Conservation (phyloP, 1,284 basidiomycete species). For the Moesziomyces sp. region DNA sequence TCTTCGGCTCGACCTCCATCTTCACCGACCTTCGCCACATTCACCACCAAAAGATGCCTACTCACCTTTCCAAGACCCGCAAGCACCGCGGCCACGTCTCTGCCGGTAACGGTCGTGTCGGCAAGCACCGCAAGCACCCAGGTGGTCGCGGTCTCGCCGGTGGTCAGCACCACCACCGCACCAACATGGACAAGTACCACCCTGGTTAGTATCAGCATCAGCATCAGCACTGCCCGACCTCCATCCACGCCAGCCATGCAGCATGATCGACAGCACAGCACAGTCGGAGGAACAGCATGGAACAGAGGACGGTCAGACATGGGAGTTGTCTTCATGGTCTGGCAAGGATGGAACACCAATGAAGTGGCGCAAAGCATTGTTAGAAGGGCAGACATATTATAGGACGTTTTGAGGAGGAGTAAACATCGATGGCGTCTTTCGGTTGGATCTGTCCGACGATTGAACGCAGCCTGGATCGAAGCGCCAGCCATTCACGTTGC, state of each 20-base stretch:
- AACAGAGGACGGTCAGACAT: not conserved
- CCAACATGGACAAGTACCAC: constrained; percentile 69
- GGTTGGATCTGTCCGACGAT: too few relatives aligned
- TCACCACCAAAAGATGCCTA: constrained; percentile 77
- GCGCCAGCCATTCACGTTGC: too few relatives aligned
- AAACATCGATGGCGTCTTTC: too few relatives aligned
- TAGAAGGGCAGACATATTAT: too few relatives aligned
- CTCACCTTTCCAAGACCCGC: constrained; percentile 92
- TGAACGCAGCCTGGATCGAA: too few relatives aligned
- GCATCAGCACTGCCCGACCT: not conserved
- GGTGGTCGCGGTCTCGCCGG: constrained; percentile 99
- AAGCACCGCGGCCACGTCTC: constrained; percentile 90
- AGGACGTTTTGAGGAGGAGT: too few relatives aligned
- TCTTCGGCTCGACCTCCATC: constrained; percentile 3
- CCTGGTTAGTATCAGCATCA: constrained; percentile 57
- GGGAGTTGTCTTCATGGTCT: too few relatives aligned
- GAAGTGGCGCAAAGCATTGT: too few relatives aligned
- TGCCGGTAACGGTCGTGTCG: constrained; percentile 93
- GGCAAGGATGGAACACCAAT: too few relatives aligned
- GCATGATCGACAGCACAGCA: not conserved
- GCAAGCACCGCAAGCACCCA: constrained; percentile 99
- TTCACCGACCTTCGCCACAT: not conserved
- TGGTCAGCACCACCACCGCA: constrained; percentile 99
- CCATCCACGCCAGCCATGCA: constrained; percentile 6
- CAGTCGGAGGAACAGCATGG: not conserved